These are phyloP conservation scores for Cryptomeria japonica DNA, from an alignment of 75 land plant genomes.

Conservation along the genomic window DNA sequence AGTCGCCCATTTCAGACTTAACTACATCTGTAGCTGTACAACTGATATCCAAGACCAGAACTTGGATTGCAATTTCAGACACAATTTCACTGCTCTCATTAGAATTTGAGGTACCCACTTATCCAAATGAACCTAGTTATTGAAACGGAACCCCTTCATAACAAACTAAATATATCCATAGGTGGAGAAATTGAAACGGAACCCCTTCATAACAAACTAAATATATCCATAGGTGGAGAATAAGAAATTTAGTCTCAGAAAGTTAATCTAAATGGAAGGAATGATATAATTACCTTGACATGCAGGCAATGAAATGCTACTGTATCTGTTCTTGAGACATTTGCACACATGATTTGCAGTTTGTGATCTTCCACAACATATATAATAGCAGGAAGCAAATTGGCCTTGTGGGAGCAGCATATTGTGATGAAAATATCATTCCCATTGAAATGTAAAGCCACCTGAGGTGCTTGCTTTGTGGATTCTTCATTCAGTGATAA, in stretches of 20 bases:
- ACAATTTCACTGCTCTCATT: neutral
- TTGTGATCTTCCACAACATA: constrained; percentile 31
- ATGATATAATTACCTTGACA: constrained; percentile 17
- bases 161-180: neutral
- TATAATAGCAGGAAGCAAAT: constrained; percentile 20
- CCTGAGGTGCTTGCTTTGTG: constrained; percentile 4
- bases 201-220: neutral
- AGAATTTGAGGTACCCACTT: neutral
- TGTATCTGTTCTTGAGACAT: constrained; percentile 32
- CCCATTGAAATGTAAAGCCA: constrained; percentile 33
- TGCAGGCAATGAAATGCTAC: constrained; percentile 34
- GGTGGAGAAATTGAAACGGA: neutral
- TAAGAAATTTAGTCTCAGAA: neutral
- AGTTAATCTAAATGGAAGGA: neutral
- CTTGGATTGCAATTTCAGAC: too few relatives aligned
- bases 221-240: too few relatives aligned
- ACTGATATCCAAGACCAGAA: too few relatives aligned
- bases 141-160: neutral
- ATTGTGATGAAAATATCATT: constrained; percentile 31
- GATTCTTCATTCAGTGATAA: constrained; percentile 11
- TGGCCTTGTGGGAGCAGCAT: constrained; percentile 24
- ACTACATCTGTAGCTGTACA: too few relatives aligned
- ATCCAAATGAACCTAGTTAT: neutral
- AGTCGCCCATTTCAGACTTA: neutral
- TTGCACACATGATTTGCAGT: constrained; percentile 30